These are phyloP conservation scores for Mucor ambiguus DNA, from an alignment of 371 early-diverging fungal genomes.

Conservation along the genomic window DNA sequence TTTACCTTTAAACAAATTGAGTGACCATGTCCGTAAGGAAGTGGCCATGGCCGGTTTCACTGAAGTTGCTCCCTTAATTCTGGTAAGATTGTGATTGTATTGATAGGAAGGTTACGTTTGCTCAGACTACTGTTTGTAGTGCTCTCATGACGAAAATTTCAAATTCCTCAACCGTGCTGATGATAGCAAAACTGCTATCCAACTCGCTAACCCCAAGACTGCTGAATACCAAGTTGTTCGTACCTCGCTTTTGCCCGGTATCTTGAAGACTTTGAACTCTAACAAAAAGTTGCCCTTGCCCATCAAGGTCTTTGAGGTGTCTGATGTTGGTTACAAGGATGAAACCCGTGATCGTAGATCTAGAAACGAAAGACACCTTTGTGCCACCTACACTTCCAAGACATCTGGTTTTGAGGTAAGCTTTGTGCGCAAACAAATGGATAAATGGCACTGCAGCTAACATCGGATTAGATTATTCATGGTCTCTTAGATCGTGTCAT, in stretches of 20 bases:
- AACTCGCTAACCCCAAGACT: conserved; percentile 96
- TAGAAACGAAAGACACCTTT: conserved; percentile 91
- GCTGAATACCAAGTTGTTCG: conserved; percentile 96
- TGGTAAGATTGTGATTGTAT: conserved; percentile 57
- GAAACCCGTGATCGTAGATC: conserved; percentile 78
- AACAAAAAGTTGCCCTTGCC: conserved; percentile 96
- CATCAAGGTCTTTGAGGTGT: conserved; percentile 96
- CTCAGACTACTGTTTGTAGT: conserved; percentile 45
- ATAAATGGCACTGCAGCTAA: not conserved
- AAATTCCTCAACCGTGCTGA: conserved; percentile 81
- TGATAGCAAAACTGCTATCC: conserved; percentile 80
- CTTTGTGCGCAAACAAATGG: not conserved
- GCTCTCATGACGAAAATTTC: conserved; percentile 97
- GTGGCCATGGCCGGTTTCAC: conserved; percentile 94
- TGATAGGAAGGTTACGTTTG: not conserved
- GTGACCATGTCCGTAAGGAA: conserved; percentile 90
- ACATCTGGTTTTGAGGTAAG: conserved; percentile 90
- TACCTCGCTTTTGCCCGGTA: conserved; percentile 92
- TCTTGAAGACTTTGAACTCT: conserved; percentile 93
- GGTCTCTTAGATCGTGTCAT: conserved; percentile 93
- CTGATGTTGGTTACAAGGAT: conserved; percentile 95
- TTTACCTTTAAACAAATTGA: conserved; percentile 93
- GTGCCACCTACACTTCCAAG: conserved; percentile 88
- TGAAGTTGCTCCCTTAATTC: conserved; percentile 94
- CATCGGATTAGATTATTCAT: conserved; percentile 69